These are phyloP conservation scores for Nicotiana noctiflora DNA, from an alignment of 257 asterid genomes.

Conservation along the genomic window DNA sequence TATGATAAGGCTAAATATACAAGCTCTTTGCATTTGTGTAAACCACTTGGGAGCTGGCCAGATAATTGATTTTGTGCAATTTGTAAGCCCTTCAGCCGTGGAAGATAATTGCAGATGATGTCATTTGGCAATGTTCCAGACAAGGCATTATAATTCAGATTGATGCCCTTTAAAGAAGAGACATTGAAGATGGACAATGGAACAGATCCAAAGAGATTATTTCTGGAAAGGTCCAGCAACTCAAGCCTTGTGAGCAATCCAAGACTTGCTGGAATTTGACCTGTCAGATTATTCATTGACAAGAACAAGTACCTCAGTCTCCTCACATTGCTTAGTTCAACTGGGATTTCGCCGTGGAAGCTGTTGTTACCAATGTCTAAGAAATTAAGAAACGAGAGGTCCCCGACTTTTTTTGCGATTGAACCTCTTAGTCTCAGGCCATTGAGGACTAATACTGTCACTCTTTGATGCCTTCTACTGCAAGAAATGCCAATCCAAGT, in stretches of 20 bases:
- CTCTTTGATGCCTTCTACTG: background rate
- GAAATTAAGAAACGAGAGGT: background rate
- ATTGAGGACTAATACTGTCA: background rate
- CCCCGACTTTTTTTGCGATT: background rate
- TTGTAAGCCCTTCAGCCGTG: background rate
- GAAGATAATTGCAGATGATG: background rate
- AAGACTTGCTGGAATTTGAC: constrained; percentile 9
- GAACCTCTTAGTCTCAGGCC: background rate
- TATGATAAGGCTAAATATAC: background rate
- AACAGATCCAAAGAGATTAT: constrained; percentile 4
- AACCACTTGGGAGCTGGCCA: constrained; percentile 12
- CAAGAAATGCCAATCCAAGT: constrained; percentile 7
- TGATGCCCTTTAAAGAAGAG: background rate
- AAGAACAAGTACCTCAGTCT: background rate
- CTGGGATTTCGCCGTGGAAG: constrained; percentile 11
- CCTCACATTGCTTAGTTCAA: background rate
- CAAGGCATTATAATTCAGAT: background rate
- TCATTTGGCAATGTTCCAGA: constrained; percentile 3
- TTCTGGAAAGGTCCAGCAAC: background rate
- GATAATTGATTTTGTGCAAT: constrained; percentile 4
- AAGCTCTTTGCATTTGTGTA: constrained; percentile 10
- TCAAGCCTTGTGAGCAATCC: constrained; percentile 13
- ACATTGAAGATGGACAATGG: constrained; percentile 9
- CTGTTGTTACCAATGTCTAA: constrained; percentile 14
- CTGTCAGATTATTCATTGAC: background rate